Base-by-base conservation (phyloP, 139 green algal species). In the Pleodorina starrii region DNA sequence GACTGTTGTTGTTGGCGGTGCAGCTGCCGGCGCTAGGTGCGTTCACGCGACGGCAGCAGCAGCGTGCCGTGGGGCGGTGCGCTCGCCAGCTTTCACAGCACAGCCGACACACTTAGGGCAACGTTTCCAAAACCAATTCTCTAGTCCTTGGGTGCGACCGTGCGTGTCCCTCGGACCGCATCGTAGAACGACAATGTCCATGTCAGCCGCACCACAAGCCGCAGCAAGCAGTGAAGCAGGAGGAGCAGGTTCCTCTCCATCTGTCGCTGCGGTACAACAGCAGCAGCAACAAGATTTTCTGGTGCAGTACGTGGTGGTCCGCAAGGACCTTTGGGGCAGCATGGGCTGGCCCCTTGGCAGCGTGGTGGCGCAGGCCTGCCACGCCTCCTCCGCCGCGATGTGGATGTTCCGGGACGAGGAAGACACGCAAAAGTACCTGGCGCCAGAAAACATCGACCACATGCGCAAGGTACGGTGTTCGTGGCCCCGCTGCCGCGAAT, bases 391-490 rank as follows among this genome's bases (percentile, higher is more conserved):
- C 2, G 97, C 98, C 7, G 98, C 97, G 11, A 83, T 99, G 69
- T 98, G 96, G 95, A 51, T 91, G 46, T 38, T 90, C 57, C 69
- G 82, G 0, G 93, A 93, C 36, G 86, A 92, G 32, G 68, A 89
- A 1, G 43, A 76, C 0, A 97, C 95, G 6, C 71, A 90, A 23
- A 25, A 83, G 19, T 99, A 99, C 89, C 96, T 95, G 27, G 51
- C 90, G 10, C 71, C 84, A 0, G 92, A 95, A 0, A 95, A 97
- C 38, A 80, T 99, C 4, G 96, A 99, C 87, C 91, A 97, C 80
- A 99, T 99, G 97, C 95, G 94, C 90, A 99, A 99, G 95, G 97
- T 97, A 68, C n/a, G 14, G n/a, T n/a, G n/a, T n/a, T n/a, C n/a
- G n/a, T n/a, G n/a, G n/a, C n/a, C n/a, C n/a, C n/a, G n/a, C n/a